phyloP scores from a whole-genome alignment of 2,329 filamentous ascomycete species.

The Cladosporium sp. region DNA sequence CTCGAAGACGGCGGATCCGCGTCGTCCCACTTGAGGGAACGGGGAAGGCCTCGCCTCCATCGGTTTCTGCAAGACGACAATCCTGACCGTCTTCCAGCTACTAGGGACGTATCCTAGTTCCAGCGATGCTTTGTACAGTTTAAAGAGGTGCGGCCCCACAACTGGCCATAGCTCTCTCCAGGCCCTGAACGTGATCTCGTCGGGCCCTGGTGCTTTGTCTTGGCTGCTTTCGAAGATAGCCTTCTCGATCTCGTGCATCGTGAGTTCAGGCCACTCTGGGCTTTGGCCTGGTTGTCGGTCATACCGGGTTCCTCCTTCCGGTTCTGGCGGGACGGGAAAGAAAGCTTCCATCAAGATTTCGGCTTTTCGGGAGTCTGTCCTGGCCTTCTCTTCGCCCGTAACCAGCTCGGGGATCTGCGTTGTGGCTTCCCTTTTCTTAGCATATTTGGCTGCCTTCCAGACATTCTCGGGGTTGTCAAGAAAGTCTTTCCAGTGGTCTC shows the following conservation, averaged over 20 bases:
- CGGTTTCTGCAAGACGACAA: slow-evolving; percentile 8
- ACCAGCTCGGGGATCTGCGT: background rate
- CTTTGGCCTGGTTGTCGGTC: no score
- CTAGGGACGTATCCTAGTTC: background rate
- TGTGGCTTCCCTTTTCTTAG: background rate
- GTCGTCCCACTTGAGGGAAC: slow-evolving; percentile 64
- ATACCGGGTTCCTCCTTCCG: no score
- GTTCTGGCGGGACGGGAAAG: no score
- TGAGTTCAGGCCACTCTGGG: background rate
- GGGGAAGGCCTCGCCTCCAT: no score
- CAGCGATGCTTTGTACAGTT: background rate
- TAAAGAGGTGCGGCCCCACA: background rate
- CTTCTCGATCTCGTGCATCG: background rate
- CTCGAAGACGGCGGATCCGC: slow-evolving; percentile 67
- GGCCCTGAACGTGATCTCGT: background rate
- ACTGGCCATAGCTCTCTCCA: background rate
- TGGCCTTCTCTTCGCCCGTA: background rate
- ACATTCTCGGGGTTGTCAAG: background rate
- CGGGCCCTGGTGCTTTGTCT: background rate
- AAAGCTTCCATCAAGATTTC: background rate
- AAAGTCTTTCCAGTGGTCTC: background rate
- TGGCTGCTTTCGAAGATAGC: background rate
- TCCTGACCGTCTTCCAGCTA: background rate
- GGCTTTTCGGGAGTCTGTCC: background rate
- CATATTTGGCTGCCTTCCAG: background rate